These are phyloP conservation scores for Lineolata rhizophorae DNA, from an alignment of 495 filamentous ascomycete genomes.

Conservation along the genomic window DNA sequence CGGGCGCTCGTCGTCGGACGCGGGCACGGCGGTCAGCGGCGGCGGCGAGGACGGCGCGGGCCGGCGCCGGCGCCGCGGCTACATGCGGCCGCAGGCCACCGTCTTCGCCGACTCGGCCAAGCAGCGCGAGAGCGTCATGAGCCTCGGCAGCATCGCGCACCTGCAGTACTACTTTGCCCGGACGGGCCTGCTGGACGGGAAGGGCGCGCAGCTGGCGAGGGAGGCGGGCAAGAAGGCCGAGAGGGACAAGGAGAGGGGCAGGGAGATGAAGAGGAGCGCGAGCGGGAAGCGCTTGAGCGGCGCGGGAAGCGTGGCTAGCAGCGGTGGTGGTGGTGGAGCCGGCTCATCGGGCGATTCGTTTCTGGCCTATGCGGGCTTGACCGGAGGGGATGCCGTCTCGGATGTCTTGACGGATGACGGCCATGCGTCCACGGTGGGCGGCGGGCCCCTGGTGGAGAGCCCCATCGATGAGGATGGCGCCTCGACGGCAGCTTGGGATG, in stretches of 20 bases:
- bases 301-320: not conserved
- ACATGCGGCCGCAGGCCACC: constrained; percentile 75
- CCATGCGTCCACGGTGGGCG: constrained; percentile 10
- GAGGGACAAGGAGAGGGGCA: constrained; percentile 9
- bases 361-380: not conserved
- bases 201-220: constrained; percentile 64
- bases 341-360: not conserved
- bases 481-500: constrained; percentile 28
- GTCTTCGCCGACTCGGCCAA: constrained; percentile 79
- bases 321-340: not conserved
- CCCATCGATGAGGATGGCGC: constrained; percentile 32
- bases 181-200: constrained; percentile 81
- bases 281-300: not conserved
- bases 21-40: constrained; percentile 30
- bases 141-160: constrained; percentile 87
- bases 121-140: constrained; percentile 82
- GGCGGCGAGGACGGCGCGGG: constrained; percentile 5
- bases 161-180: constrained; percentile 96
- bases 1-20: constrained; percentile 27
- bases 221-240: constrained; percentile 25
- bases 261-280: too few species aligned
- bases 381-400: not conserved
- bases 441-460: constrained; percentile 30
- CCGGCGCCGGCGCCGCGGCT: constrained; percentile 40
- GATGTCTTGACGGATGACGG: not conserved